Conservation (phyloP, 2,329 filamentous ascomycete species). For the Aurifilum marmelostoma region DNA sequence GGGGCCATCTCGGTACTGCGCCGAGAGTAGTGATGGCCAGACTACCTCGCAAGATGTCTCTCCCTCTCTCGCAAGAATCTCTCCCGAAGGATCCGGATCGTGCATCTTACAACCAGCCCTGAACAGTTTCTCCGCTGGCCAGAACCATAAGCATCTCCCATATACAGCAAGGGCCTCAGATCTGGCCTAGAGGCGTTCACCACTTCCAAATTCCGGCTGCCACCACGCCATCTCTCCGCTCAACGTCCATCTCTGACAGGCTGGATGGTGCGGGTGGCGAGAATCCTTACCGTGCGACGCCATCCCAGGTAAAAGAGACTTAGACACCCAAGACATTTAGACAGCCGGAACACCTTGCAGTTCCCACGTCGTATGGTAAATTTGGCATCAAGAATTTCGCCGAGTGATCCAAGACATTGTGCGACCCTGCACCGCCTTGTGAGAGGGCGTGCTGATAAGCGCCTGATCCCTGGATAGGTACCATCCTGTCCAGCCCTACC, state of each 20-base stretch:
- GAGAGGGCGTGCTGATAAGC: conserved; percentile 4
- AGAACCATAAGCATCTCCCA: neutral
- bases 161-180: neutral
- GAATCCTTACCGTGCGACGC: conserved; percentile 12
- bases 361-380: conserved; percentile 2
- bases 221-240: neutral
- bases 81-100: neutral
- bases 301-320: neutral
- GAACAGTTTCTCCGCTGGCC: neutral
- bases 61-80: neutral
- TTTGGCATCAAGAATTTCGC: conserved; percentile 12
- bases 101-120: neutral
- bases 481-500: conserved; percentile 24
- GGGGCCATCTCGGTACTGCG: neutral
- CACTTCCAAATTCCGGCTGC: conserved; percentile 2
- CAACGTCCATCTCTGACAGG: neutral
- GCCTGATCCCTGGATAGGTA: conserved; percentile 16
- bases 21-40: neutral
- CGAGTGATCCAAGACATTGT: conserved; percentile 18
- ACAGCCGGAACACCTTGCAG: neutral
- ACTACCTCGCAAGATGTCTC: conserved; percentile 1
- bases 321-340: neutral
- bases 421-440: conserved; percentile 21
- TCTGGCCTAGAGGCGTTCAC: conserved; percentile 7
- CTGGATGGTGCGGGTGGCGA: conserved; percentile 18